Evolutionary conservation across 176 grass and related monocot species (phyloP), one percentile per base, ranked within the genome.

Genomic region (Carex littledalei): DNA sequence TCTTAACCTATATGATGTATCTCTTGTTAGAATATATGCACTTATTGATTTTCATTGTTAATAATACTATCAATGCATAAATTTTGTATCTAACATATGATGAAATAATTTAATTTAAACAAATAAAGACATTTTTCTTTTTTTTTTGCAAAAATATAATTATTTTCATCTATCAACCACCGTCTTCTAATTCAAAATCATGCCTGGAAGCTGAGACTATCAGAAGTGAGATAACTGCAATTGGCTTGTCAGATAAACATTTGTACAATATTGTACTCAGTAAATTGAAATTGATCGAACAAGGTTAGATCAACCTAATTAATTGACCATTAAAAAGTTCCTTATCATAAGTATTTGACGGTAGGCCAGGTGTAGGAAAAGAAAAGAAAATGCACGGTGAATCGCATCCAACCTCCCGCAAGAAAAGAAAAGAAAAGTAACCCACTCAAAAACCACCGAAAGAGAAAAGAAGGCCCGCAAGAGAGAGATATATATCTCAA

Each of bases 381-480:
- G 2, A 12, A 53, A 18, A 74, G 8, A 54, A 9, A 76, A 76
- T 54, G 47, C 47, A 54, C n/a, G 20, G 47, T 76, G 45, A 82
- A 82, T 82, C 9, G 60, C 55, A 82, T 82, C 80, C 59, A 66
- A 82, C 79, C 18, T 77, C 79, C 57, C 56, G 34, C 57, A 82
- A 82, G 80, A 63, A 82, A 82, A 52, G n/a, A 79, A 79, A 81
- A 49, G 39, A 82, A 82, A 80, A 80, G 77, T 31, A 63, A 81
- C 60, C 80, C 60, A 82, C 80, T 82, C 7, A 67, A 66, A 76
- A 82, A 65, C 80, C 37, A 82, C 60, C 79, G 57, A 81, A 81
- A 81, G 55, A 41, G 31, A 63, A 81, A n/a, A 59, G 17, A 62
- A 35, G 39, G 8, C 55, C 57, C 79, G 50, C 26, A 50, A 29